Conservation (phyloP, 306 rosid species). For the Corylus avellana region DNA sequence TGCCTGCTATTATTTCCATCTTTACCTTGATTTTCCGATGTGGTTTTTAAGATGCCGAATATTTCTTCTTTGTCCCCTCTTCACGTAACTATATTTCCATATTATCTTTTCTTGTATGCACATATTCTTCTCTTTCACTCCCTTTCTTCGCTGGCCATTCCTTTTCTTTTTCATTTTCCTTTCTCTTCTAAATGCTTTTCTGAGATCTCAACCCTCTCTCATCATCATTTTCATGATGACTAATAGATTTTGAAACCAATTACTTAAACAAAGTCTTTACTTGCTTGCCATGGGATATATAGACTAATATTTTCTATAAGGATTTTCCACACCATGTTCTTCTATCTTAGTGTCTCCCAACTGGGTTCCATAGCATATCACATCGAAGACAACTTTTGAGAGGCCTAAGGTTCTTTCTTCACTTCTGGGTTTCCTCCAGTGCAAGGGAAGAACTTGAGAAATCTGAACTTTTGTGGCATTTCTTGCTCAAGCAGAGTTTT, state of each 20-base stretch:
- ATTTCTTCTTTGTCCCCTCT: slow-evolving; percentile 25
- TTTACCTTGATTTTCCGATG: slow-evolving; percentile 28
- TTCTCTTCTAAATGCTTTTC: neutral
- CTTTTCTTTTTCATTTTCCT: slow-evolving; percentile 18
- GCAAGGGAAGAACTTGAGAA: slow-evolving; percentile 39
- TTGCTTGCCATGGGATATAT: neutral
- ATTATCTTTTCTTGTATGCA: neutral
- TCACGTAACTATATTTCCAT: slow-evolving; percentile 25
- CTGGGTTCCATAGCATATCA: slow-evolving; percentile 19
- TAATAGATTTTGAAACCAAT: slow-evolving; percentile 1
- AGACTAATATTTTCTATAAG: slow-evolving; percentile 9
- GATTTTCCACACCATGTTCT: slow-evolving; percentile 8
- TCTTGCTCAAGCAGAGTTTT: slow-evolving; percentile 9
- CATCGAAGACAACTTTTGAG: slow-evolving; percentile 28
- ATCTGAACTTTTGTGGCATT: slow-evolving; percentile 10
- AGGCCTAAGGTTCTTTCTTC: slow-evolving; percentile 43
- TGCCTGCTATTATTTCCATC: neutral
- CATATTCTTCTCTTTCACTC: slow-evolving; percentile 35
- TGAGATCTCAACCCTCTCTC: slow-evolving; percentile 23
- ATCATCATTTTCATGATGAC: neutral
- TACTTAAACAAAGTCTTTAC: slow-evolving; percentile 4
- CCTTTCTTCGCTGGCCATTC: slow-evolving; percentile 37
- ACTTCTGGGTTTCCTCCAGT: slow-evolving; percentile 35
- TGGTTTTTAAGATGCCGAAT: neutral
- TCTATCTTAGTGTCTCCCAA: slow-evolving; percentile 4